Conservation (phyloP, 2,329 filamentous ascomycete species). For the Ustilaginoidea virens region DNA sequence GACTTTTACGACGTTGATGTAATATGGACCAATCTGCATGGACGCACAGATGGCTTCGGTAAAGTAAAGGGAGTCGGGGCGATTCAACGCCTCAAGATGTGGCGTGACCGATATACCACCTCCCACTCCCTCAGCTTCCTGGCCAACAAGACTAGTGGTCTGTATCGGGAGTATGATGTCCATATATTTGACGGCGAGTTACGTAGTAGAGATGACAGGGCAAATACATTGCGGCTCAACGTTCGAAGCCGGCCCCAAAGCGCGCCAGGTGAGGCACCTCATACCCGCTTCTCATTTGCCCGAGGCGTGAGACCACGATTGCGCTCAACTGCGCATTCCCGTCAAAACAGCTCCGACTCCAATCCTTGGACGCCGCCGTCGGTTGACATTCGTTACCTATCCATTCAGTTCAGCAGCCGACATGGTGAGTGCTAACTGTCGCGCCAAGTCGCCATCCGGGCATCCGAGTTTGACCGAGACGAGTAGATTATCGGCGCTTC, state of each 20-base stretch:
- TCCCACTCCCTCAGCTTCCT: constrained; percentile 32
- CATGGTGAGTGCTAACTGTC: constrained; percentile 22
- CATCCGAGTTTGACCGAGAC: neutral
- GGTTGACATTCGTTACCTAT: constrained; percentile 31
- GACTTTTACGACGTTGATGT: constrained; percentile 38
- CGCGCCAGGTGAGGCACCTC: constrained; percentile 20
- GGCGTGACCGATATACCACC: constrained; percentile 31
- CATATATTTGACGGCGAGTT: constrained; percentile 31
- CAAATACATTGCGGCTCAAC: constrained; percentile 27
- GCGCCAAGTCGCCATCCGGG: neutral
- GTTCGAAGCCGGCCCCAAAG: constrained; percentile 25
- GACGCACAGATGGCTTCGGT: constrained; percentile 33
- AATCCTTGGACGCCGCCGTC: constrained; percentile 9
- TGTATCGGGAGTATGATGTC: constrained; percentile 32
- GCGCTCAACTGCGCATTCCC: constrained; percentile 14
- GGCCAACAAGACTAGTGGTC: constrained; percentile 29
- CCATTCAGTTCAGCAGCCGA: constrained; percentile 32
- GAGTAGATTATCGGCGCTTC: constrained; percentile 29
- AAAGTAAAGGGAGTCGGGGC: constrained; percentile 34
- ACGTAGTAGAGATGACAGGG: constrained; percentile 28
- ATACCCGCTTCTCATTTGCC: constrained; percentile 26
- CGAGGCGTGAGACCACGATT: constrained; percentile 25
- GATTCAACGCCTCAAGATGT: constrained; percentile 36
- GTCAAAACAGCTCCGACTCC: constrained; percentile 9
- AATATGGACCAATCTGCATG: constrained; percentile 33